Evolutionary conservation across 331 rosid species (phyloP), one percentile per base, ranked within the genome.

Genomic region (Malus hybrid): DNA sequence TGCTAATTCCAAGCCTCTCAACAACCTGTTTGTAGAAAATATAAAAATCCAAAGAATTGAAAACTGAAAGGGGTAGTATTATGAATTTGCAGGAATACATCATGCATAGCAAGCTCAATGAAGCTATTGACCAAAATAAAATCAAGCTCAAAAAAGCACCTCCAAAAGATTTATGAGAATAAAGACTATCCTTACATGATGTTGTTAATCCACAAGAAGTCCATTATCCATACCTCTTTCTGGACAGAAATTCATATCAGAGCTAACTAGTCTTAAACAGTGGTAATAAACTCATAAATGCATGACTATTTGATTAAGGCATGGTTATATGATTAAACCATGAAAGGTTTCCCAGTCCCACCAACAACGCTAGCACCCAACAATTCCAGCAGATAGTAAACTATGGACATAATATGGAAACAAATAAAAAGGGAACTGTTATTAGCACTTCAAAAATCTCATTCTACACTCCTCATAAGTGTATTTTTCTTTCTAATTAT

Each of bases 1-100:
- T 89, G 63, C 89, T 95, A 74, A 94, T 85, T 77, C 97, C 92
- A 79, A 94, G 92, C 85, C 87, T 81, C 82, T 86, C 85, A 60
- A 91, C 78, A 18, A 94, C 82, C 99, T 92, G 89, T 72, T 79
- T 57, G 68, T 29, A 50, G 63, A 24, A 84, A 74, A 79, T 42
- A 82, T 10, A 10, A 69, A 29, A 78, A 79, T 74, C 29, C 61
- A 69, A 77, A 56, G 71, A 44, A 81, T 68, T 73, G n/a, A 33
- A 56, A 69, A 72, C 65, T 73, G 65, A 80, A 85, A 75, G 20
- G 60, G 30, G n/a, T 75, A 73, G 28, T 74, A 75, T 22, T 44
- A 68, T 28, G 74, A 70, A 79, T 58, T 39, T 16, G 72, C 63
- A 79, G 63, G 58, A 57, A 33, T 50, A 50, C 19, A 36, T 34